Percentiles rank a stretch among this genome's conserved stretches.
phyloP scores from a whole-genome alignment of 305 asterid genomes.

The Fraxinus nigra region DNA sequence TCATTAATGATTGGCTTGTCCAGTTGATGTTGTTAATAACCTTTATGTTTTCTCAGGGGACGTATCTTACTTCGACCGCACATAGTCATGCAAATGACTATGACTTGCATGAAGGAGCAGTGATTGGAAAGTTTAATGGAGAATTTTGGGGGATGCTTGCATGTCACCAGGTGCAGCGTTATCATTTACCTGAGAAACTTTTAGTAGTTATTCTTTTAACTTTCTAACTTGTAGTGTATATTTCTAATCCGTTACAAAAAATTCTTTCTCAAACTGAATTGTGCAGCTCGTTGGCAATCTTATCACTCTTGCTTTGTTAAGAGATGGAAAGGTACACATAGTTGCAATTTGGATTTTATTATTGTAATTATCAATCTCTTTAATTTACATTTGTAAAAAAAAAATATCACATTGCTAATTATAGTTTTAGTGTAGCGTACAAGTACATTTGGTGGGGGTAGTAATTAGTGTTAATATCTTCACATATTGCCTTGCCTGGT shows the following conservation, averaged over 20 bases:
- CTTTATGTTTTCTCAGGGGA: constrained; percentile 52
- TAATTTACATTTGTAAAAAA: not conserved
- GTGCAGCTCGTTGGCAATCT: constrained; percentile 94
- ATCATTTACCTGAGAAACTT: not conserved
- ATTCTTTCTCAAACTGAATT: constrained; percentile 12
- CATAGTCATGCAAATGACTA: constrained; percentile 60
- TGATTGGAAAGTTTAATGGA: constrained; percentile 85
- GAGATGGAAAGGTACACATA: constrained; percentile 59
- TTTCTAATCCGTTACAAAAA: not conserved
- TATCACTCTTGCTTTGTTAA: constrained; percentile 64
- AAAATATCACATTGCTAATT: not conserved
- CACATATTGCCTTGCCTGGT: not conserved
- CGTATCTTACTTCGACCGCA: constrained; percentile 87
- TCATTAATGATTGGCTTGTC: not conserved
- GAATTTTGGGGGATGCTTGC: constrained; percentile 83
- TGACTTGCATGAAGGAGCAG: constrained; percentile 61
- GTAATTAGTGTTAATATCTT: not conserved
- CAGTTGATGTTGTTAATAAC: not conserved
- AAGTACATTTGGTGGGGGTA: not conserved
- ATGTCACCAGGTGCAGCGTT: constrained; percentile 62
- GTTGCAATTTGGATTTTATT: not conserved
- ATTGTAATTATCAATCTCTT: not conserved
- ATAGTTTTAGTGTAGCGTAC: not conserved
- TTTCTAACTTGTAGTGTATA: not conserved
- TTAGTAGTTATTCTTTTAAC: not conserved